These are phyloP conservation scores for Eucalyptus tenuipes DNA, from an alignment of 345 rosid genomes.

Conservation along the genomic window DNA sequence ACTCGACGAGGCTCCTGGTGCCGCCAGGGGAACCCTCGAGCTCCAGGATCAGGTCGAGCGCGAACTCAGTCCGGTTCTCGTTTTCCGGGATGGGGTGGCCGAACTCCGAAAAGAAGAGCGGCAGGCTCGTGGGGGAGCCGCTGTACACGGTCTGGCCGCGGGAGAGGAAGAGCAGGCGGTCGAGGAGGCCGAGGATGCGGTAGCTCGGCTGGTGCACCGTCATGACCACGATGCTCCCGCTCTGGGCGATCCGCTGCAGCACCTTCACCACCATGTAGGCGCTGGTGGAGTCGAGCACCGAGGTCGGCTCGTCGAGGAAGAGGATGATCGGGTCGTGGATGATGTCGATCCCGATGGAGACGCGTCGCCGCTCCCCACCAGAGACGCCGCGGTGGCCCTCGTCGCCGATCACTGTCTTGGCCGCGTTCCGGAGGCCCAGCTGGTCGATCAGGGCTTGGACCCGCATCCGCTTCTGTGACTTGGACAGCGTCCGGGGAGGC, in stretches of 20 bases:
- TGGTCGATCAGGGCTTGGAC: constrained; percentile 84
- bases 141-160: constrained; percentile 91
- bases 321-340: constrained; percentile 81
- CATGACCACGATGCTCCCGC: constrained; percentile 91
- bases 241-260: constrained; percentile 50
- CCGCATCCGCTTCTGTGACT: constrained; percentile 57
- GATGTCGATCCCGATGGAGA: constrained; percentile 81
- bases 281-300: constrained; percentile 87
- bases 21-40: constrained; percentile 88
- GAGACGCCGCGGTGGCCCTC: constrained; percentile 96
- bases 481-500: constrained; percentile 56
- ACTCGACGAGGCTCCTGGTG: constrained; percentile 63
- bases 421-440: constrained; percentile 67
- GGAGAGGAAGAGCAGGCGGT: constrained; percentile 64
- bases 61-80: constrained; percentile 82
- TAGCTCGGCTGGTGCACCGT: constrained; percentile 93
- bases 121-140: constrained; percentile 62
- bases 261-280: constrained; percentile 96
- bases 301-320: constrained; percentile 90
- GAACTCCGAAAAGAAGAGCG: constrained; percentile 51
- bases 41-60: constrained; percentile 68
- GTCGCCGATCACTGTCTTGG: constrained; percentile 77
- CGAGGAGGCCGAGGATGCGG: constrained; percentile 61
- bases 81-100: constrained; percentile 80
- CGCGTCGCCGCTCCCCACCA: constrained; percentile 86